These are phyloP conservation scores for Xylariaceae sp. DNA, from an alignment of 2,329 filamentous ascomycete genomes.

Conservation along the genomic window DNA sequence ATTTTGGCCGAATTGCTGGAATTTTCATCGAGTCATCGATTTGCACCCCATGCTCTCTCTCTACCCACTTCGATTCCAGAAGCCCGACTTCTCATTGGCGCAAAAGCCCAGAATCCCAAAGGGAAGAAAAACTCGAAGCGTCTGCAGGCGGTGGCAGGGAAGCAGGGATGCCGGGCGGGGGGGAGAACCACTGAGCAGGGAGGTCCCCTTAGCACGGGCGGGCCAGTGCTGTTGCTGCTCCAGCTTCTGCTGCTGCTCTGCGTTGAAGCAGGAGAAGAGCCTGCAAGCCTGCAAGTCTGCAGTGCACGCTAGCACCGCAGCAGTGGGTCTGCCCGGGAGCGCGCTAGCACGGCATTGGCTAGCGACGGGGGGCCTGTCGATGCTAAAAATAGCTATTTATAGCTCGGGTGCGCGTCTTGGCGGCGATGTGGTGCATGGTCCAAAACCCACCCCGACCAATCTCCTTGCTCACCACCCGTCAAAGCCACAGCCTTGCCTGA, in stretches of 20 bases:
- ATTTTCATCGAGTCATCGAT: slow-evolving; percentile 20
- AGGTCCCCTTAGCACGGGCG: too few species aligned
- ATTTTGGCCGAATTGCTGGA: slow-evolving; percentile 20
- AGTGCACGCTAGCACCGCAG: neutral
- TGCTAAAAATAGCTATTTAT: slow-evolving; percentile 35
- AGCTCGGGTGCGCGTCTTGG: slow-evolving; percentile 14
- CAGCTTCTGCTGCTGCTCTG: too few species aligned
- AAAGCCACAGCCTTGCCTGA: slow-evolving; percentile 24
- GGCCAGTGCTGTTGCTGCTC: too few species aligned
- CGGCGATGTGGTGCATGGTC: neutral
- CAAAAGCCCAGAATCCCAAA: neutral
- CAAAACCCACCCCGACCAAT: slow-evolving; percentile 5
- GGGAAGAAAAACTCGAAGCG: slow-evolving; percentile 2
- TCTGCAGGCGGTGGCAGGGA: slow-evolving; percentile 3
- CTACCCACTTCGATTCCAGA: slow-evolving; percentile 23
- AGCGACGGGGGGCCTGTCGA: slow-evolving; percentile 14
- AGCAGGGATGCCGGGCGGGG: slow-evolving; percentile 6
- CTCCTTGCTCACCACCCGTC: slow-evolving; percentile 18
- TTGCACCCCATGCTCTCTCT: neutral
- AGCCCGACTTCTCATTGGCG: slow-evolving; percentile 24
- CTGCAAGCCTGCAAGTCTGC: neutral
- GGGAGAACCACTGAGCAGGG: slow-evolving; percentile 5
- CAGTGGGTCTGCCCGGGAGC: neutral
- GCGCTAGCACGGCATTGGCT: slow-evolving; percentile 5
- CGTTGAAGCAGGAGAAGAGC: too few species aligned